phyloP scores from a whole-genome alignment of 2,329 filamentous ascomycete species.

The Ramularia collo-cygni region DNA sequence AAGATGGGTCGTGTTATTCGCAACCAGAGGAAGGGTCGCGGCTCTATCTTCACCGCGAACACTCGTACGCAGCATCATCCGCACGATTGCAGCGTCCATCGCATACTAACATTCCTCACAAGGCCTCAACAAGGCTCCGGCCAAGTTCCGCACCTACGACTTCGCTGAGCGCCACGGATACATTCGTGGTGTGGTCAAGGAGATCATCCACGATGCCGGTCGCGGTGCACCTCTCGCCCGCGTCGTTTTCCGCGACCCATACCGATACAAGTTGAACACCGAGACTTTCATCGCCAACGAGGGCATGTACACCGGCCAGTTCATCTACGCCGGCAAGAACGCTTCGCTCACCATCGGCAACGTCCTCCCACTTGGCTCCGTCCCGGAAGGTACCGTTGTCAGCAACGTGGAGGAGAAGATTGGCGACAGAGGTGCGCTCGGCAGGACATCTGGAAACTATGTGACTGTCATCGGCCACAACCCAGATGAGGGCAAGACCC shows the following conservation, averaged over 20 bases:
- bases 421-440: slow-evolving; percentile 92
- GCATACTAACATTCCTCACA: slow-evolving; percentile 44
- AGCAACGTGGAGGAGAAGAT: slow-evolving; percentile 99
- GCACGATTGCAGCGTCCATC: slow-evolving; percentile 20
- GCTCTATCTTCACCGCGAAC: slow-evolving; percentile 62
- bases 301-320: slow-evolving; percentile 99
- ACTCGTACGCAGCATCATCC: slow-evolving; percentile 20
- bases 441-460: slow-evolving; percentile 98
- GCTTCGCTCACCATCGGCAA: slow-evolving; percentile 95
- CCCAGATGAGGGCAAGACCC: slow-evolving; percentile 98
- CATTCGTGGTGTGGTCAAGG: slow-evolving; percentile 93
- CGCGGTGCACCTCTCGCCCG: slow-evolving; percentile 96
- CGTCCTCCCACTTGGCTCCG: slow-evolving; percentile 85
- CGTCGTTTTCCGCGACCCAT: slow-evolving; percentile 95
- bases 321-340: slow-evolving; percentile 99
- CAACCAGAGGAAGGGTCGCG: slow-evolving; percentile 69
- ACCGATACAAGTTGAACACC: slow-evolving; percentile 94
- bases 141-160: slow-evolving; percentile 95
- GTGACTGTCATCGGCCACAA: slow-evolving; percentile 97
- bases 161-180: slow-evolving; percentile 78
- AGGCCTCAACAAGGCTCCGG: slow-evolving; percentile 88
- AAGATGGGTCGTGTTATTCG: slow-evolving; percentile 59
- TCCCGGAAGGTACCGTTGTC: slow-evolving; percentile 98
- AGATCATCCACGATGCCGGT: slow-evolving; percentile 98
- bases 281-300: slow-evolving; percentile 99